Percentiles rank a stretch among this genome's conserved stretches.
phyloP scores from a whole-genome alignment of 306 rosid species.

The Vicia sativa region DNA sequence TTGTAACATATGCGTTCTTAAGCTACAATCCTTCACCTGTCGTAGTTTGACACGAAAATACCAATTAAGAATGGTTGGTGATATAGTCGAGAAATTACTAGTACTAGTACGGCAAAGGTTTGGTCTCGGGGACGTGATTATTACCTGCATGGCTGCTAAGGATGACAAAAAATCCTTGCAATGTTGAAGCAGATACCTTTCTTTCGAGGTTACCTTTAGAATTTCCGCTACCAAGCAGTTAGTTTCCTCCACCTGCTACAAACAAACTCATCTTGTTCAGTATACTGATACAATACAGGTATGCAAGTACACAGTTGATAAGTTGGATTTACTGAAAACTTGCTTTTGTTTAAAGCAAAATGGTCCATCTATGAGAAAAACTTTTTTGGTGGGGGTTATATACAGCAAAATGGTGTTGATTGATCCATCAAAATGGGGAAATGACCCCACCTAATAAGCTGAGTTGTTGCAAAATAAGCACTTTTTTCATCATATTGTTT shows the following conservation, averaged over 20 bases:
- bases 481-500: conserved; percentile 22
- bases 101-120: conserved; percentile 5
- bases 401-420: conserved; percentile 22
- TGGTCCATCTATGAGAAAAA: conserved; percentile 7
- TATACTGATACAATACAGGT: background rate
- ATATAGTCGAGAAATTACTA: conserved; percentile 9
- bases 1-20: conserved; percentile 80
- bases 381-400: conserved; percentile 17
- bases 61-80: conserved; percentile 28
- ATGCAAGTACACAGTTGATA: background rate
- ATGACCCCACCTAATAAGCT: conserved; percentile 14
- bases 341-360: conserved; percentile 12
- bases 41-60: background rate
- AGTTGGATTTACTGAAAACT: background rate
- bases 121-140: conserved; percentile 12
- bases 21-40: conserved; percentile 89
- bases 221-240: conserved; percentile 80
- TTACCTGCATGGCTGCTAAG: conserved; percentile 76
- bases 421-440: conserved; percentile 11
- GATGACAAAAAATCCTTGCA: conserved; percentile 81
- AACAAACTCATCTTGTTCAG: conserved; percentile 33
- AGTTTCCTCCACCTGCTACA: conserved; percentile 77
- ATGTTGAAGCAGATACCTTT: conserved; percentile 74
- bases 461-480: conserved; percentile 4
- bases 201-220: conserved; percentile 74